A percentile compares a stretch with the other conserved stretches of the same genome.
Conservation (phyloP, 805 yeast genomes). For the Candida pini region DNA sequence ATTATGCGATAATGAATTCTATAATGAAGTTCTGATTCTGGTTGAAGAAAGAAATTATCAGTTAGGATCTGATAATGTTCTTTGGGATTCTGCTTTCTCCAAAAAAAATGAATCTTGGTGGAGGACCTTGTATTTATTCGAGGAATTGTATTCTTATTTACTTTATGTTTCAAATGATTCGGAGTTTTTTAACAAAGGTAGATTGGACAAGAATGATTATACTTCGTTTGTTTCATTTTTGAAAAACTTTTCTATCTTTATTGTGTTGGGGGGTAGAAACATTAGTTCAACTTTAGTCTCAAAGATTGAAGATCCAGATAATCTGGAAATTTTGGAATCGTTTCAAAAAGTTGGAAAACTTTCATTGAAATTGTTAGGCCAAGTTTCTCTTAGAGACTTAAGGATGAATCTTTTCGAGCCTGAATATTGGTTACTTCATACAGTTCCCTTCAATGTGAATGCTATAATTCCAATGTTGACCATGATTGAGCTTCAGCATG, state of each 20-base stretch:
- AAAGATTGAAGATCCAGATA: constrained; percentile 7
- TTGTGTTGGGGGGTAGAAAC: constrained; percentile 19
- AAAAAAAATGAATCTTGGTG: constrained; percentile 22
- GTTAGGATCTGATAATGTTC: constrained; percentile 6
- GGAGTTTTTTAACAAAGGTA: constrained; percentile 44
- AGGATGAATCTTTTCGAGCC: constrained; percentile 46
- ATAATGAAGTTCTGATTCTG: constrained; percentile 11
- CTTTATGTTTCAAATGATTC: constrained; percentile 60
- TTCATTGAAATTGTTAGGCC: constrained; percentile 53
- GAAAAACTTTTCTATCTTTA: constrained; percentile 42
- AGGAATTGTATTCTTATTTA: constrained; percentile 64
- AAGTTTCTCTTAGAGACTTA: constrained; percentile 61
- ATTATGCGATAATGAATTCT: constrained; percentile 16
- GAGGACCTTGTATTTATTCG: constrained; percentile 41
- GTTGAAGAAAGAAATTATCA: constrained; percentile 12
- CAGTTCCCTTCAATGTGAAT: constrained; percentile 9
- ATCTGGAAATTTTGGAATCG: constrained; percentile 7
- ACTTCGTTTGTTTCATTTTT: constrained; percentile 40
- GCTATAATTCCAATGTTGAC: constrained; percentile 17
- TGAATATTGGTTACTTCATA: constrained; percentile 48
- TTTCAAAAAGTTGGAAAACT: constrained; percentile 21
- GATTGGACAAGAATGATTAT: constrained; percentile 36
- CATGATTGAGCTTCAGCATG: constrained; percentile 14
- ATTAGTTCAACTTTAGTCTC: constrained; percentile 5
- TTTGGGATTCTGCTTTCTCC: constrained; percentile 14